Conservation (phyloP, 179 eudicot genomes). For the Amaranthus tricolor region DNA sequence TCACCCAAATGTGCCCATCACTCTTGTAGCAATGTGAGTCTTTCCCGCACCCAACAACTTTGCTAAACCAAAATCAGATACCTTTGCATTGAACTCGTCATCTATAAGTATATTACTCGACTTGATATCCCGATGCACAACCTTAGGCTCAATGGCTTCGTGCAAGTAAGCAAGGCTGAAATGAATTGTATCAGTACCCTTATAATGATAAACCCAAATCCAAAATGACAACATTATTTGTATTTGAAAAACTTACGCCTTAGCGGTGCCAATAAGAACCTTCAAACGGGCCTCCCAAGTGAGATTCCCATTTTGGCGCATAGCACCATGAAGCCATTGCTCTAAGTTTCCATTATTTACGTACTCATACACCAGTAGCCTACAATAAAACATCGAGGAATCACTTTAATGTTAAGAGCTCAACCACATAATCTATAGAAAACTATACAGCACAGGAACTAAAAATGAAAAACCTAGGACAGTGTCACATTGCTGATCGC, state of each 20-base stretch:
- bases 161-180: slow-evolving; percentile 73
- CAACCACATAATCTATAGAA: background rate
- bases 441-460: background rate
- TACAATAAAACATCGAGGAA: slow-evolving; percentile 13
- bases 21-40: slow-evolving; percentile 80
- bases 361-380: slow-evolving; percentile 75
- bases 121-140: slow-evolving; percentile 56
- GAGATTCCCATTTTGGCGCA: slow-evolving; percentile 61
- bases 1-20: slow-evolving; percentile 89
- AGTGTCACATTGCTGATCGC: too few species aligned
- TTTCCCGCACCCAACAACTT: slow-evolving; percentile 83
- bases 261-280: slow-evolving; percentile 68
- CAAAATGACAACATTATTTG: background rate
- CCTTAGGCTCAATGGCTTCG: slow-evolving; percentile 59
- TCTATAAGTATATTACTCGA: slow-evolving; percentile 59
- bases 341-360: slow-evolving; percentile 83
- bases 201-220: background rate
- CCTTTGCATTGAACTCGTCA: slow-evolving; percentile 74
- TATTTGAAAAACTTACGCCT: slow-evolving; percentile 55
- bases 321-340: slow-evolving; percentile 87
- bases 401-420: background rate
- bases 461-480: background rate
- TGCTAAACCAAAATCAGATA: slow-evolving; percentile 85
- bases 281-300: slow-evolving; percentile 81
- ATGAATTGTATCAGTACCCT: slow-evolving; percentile 14